A percentile compares a stretch with the other conserved stretches of the same genome.
phyloP scores from a whole-genome alignment of 495 filamentous ascomycete genomes.

The Penicillium ucsense region DNA sequence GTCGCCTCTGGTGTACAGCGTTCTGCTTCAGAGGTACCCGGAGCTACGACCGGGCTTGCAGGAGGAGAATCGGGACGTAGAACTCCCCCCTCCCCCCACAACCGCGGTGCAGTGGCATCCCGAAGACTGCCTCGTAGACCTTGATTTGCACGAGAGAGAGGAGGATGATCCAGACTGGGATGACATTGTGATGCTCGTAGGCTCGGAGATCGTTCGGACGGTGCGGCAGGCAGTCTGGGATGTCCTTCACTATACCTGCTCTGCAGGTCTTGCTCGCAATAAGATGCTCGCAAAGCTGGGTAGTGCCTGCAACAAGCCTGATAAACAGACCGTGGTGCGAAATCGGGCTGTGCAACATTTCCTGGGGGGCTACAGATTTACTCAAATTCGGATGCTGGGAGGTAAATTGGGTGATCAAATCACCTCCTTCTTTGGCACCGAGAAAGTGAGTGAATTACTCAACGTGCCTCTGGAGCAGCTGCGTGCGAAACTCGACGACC shows the following conservation, averaged over 20 bases:
- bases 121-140: slow-evolving; percentile 63
- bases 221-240: slow-evolving; percentile 58
- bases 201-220: slow-evolving; percentile 76
- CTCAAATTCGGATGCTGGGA: slow-evolving; percentile 89
- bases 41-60: slow-evolving; percentile 55
- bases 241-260: slow-evolving; percentile 76
- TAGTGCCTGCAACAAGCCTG: slow-evolving; percentile 83
- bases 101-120: slow-evolving; percentile 72
- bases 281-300: slow-evolving; percentile 95
- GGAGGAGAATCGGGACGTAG: slow-evolving; percentile 61
- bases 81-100: slow-evolving; percentile 62
- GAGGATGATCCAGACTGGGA: slow-evolving; percentile 91
- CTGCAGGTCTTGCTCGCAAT: slow-evolving; percentile 77
- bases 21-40: slow-evolving; percentile 69
- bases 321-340: slow-evolving; percentile 83
- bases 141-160: slow-evolving; percentile 62
- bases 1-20: slow-evolving; percentile 66
- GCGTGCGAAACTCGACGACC: slow-evolving; percentile 70
- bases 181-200: slow-evolving; percentile 78
- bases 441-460: slow-evolving; percentile 68
- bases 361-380: slow-evolving; percentile 79
- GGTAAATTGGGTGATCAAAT: slow-evolving; percentile 93
- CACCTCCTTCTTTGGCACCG: slow-evolving; percentile 64
- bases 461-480: slow-evolving; percentile 65
- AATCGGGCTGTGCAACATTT: slow-evolving; percentile 76